These are phyloP conservation scores for Neohortaea acidophila DNA, from an alignment of 495 filamentous ascomycete species.

Conservation along the genomic window DNA sequence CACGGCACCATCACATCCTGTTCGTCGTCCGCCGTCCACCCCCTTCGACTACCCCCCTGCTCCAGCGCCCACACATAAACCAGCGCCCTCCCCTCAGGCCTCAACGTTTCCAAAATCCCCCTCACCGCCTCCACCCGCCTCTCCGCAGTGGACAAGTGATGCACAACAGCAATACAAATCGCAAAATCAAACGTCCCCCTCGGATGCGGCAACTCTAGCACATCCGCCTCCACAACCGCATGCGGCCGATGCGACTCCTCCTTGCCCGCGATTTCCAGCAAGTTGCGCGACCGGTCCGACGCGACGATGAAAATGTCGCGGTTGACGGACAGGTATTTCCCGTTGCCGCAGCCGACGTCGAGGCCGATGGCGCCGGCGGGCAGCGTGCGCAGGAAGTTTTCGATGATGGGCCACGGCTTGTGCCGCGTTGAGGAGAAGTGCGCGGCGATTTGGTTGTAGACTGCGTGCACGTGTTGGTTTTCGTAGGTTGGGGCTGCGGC, in stretches of 20 bases:
- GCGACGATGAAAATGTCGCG: conserved; percentile 65
- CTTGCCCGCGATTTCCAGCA: conserved; percentile 51
- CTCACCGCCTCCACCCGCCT: conserved; percentile 60
- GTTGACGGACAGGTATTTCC: conserved; percentile 82
- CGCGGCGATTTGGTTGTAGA: conserved; percentile 86
- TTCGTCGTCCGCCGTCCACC: conserved; percentile 73
- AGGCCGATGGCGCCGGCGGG: conserved; percentile 64
- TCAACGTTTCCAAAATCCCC: conserved; percentile 55
- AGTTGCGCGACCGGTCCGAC: conserved; percentile 65
- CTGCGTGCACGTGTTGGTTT: conserved; percentile 69
- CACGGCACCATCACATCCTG: conserved; percentile 96
- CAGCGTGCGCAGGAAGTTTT: conserved; percentile 55
- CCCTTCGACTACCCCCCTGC: conserved; percentile 73
- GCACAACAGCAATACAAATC: conserved; percentile 86
- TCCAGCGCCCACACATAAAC: conserved; percentile 97
- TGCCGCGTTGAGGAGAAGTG: conserved; percentile 93
- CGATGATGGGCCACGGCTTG: conserved; percentile 94
- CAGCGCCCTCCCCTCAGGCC: conserved; percentile 48
- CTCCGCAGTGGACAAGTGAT: conserved; percentile 76
- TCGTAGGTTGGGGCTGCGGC: conserved; percentile 43
- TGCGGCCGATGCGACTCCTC: conserved; percentile 45
- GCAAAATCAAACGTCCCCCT: conserved; percentile 67
- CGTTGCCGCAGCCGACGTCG: conserved; percentile 91
- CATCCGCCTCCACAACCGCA: conserved; percentile 56
- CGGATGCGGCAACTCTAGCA: conserved; percentile 53